phyloP scores from a whole-genome alignment of 352 stramenopile species.

The Phytophthora macrochlamydospora region DNA sequence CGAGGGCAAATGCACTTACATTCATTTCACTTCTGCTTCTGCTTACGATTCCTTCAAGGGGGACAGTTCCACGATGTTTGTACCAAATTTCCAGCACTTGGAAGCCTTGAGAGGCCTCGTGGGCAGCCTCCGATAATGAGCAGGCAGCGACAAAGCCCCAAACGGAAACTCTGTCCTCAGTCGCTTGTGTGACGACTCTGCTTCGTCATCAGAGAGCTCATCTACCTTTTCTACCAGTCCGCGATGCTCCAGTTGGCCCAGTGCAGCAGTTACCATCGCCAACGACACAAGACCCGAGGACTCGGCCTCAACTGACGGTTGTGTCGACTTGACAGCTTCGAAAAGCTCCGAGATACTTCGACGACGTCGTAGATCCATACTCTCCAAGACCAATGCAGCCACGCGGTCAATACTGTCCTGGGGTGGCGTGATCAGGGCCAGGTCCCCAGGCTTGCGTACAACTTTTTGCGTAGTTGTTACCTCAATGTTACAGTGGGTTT shows the following conservation, averaged over 20 bases:
- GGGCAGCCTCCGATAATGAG: conserved; percentile 70
- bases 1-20: conserved; percentile 40
- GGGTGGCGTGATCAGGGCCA: conserved; percentile 9
- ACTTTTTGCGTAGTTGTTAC: background rate
- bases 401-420: conserved; percentile 49
- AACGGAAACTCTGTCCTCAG: conserved; percentile 26
- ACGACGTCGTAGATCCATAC: conserved; percentile 62
- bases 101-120: conserved; percentile 71
- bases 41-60: conserved; percentile 32
- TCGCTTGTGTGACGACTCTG: conserved; percentile 27
- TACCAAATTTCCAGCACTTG: conserved; percentile 70
- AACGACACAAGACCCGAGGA: conserved; percentile 39
- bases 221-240: conserved; percentile 60
- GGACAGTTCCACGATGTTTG: conserved; percentile 37
- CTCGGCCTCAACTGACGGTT: conserved; percentile 4
- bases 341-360: conserved; percentile 65
- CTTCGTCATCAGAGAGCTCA: conserved; percentile 17
- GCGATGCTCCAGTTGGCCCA: conserved; percentile 55
- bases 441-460: conserved; percentile 10
- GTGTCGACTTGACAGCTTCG: conserved; percentile 44
- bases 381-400: conserved; percentile 51
- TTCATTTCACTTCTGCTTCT: conserved; percentile 26
- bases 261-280: conserved; percentile 55
- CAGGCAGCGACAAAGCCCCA: conserved; percentile 32
- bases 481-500: conserved; percentile 16